A percentile compares a stretch with the other conserved stretches of the same genome.
These are phyloP conservation scores for Alnus rubra DNA, from an alignment of 306 rosid genomes.

Conservation along the genomic window DNA sequence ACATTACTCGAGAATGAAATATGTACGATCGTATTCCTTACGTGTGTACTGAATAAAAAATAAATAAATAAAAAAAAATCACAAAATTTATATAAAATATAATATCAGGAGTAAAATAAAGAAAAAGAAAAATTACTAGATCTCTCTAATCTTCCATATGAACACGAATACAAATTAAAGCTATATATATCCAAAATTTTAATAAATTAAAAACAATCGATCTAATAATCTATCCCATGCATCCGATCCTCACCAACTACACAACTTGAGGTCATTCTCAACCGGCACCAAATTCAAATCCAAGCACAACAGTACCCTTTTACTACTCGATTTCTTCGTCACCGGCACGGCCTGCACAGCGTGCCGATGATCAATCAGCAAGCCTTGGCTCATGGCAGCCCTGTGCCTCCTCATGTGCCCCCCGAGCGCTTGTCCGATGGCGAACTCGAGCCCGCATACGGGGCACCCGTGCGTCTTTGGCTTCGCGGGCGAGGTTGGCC, in stretches of 20 bases:
- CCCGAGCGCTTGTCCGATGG: conserved; percentile 85
- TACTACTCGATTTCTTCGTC: conserved; percentile 41
- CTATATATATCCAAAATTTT: too few relatives aligned
- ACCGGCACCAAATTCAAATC: conserved; percentile 54
- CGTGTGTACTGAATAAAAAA: too few relatives aligned
- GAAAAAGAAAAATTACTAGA: too few relatives aligned
- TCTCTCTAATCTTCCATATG: too few relatives aligned
- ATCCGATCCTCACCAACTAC: conserved; percentile 16
- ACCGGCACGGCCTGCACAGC: conserved; percentile 17
- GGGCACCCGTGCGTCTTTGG: conserved; percentile 65
- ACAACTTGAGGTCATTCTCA: conserved; percentile 43
- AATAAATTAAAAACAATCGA: not conserved
- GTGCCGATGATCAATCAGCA: not conserved
- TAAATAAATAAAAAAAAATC: too few relatives aligned
- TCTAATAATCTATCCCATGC: not conserved
- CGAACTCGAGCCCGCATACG: conserved; percentile 68
- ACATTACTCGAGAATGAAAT: too few relatives aligned
- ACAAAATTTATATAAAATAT: too few relatives aligned
- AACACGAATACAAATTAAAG: too few relatives aligned
- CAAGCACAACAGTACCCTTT: conserved; percentile 39
- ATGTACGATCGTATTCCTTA: too few relatives aligned
- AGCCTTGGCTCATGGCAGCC: not conserved
- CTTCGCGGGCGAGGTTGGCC: conserved; percentile 21
- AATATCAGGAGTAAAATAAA: too few relatives aligned
- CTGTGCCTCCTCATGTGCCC: conserved; percentile 96